phyloP scores from a whole-genome alignment of 163 green algal genomes.

The Prototheca cutis region DNA sequence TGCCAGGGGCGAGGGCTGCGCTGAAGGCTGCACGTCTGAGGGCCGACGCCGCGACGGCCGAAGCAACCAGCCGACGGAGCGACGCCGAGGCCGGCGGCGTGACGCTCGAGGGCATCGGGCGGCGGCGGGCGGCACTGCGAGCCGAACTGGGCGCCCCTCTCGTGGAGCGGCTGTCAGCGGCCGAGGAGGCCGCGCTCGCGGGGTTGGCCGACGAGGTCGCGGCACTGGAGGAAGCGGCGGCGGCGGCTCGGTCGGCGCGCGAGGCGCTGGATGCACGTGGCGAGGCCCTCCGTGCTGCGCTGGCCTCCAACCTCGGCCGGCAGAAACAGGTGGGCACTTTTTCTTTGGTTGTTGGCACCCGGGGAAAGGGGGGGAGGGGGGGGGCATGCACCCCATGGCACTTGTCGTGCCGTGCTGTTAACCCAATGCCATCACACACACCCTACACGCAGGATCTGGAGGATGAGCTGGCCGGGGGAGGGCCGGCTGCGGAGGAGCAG shows the following conservation, averaged over 20 bases:
- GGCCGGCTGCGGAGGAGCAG: background rate
- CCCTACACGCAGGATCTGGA: background rate
- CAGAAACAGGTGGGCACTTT: background rate
- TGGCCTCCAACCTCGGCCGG: constrained; percentile 2
- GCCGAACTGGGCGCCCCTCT: constrained; percentile 40
- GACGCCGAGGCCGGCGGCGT: background rate
- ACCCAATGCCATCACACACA: background rate
- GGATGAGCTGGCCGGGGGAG: background rate
- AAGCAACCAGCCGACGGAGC: background rate
- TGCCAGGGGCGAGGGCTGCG: background rate
- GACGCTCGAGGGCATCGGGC: constrained; percentile 5
- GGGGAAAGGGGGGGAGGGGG: background rate
- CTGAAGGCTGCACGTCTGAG: constrained; percentile 7
- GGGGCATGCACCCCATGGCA: too few species aligned
- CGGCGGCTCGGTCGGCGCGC: background rate
- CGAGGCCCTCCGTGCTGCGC: constrained; percentile 14
- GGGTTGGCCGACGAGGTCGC: constrained; percentile 17
- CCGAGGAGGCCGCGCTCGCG: constrained; percentile 47
- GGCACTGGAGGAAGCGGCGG: constrained; percentile 14
- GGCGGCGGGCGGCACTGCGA: constrained; percentile 13
- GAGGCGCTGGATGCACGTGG: constrained; percentile 16
- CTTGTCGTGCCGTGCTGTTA: too few species aligned
- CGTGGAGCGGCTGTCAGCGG: constrained; percentile 28
- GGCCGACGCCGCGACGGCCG: background rate
- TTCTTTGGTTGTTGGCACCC: too few species aligned